Evolutionary conservation across 2,329 filamentous ascomycete species (phyloP), one percentile per base, ranked within the genome.

Genomic region (Tolypocladium sp.): DNA sequence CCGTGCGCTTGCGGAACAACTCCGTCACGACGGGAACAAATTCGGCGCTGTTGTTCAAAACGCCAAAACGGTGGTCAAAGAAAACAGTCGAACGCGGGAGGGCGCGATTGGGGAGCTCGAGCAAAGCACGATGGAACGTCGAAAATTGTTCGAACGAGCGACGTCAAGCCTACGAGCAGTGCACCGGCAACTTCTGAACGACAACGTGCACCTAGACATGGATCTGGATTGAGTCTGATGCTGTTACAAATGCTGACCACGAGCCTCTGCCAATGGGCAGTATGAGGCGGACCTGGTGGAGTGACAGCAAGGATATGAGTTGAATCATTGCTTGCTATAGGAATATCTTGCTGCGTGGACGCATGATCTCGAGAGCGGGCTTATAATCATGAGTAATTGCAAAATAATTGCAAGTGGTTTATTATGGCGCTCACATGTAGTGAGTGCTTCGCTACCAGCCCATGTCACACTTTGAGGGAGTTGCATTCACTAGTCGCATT

Each of bases 91-190:
- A 27, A 57, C 35, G 7, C 58, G 61, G 27, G 59, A 58, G 20
- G 40, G 58, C 33, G 33, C 46, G 1, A 58, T 63, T 10, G 40
- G 27, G 4, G 59, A 58, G 25, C 20, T 68, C 17, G 58, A 64
- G 22, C 61, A 65, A 17, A 57, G 56, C 3, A 9, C 55, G 37
- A 58, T 59, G 15, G 53, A 53, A 25, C 67, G 67, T 10, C 62
- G 35, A 17, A 38, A 60, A 33, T 15, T 63, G 5, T 69, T 65
- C 56, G 51, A 62, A n/a, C 27, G 20, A 33, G 49, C 27, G 35
- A 65, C 60, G 0, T 61, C 61, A 1, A 64, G 57, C n/a, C 49
- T 70, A n/a, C 63, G 63, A 22, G 63, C 60, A 27, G 55, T 69
- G 8, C 65, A 68, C 10, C 58, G 60, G 10, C 60, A 55, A 20